Percentiles rank a stretch among this genome's conserved stretches.
phyloP scores from a whole-genome alignment of 495 filamentous ascomycete genomes.

The Neurospora intermedia region DNA sequence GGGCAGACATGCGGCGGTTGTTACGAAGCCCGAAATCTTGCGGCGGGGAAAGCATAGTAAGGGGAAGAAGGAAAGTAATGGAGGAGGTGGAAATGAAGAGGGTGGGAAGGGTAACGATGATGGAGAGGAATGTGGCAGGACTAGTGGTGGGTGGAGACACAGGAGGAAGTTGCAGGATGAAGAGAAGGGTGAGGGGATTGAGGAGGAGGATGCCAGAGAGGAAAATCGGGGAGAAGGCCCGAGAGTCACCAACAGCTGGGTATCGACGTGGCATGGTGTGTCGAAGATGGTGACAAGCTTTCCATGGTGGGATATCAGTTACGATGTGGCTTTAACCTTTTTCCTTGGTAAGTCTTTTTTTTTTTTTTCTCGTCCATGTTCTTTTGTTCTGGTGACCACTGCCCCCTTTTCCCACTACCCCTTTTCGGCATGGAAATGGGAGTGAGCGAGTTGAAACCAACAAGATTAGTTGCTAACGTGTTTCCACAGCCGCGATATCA shows the following conservation, averaged over 20 bases:
- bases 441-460: background rate
- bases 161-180: background rate
- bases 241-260: constrained; percentile 26
- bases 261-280: constrained; percentile 30
- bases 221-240: constrained; percentile 28
- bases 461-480: background rate
- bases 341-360: constrained; percentile 35
- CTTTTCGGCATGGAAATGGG: background rate
- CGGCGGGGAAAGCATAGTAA: background rate
- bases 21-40: constrained; percentile 22
- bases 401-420: too few species aligned
- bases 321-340: constrained; percentile 53
- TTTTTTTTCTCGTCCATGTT: too few species aligned
- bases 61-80: background rate
- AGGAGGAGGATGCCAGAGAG: constrained; percentile 3
- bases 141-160: background rate
- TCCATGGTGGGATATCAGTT: constrained; percentile 62
- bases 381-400: too few species aligned
- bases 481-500: constrained; percentile 35
- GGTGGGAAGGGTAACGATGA: background rate
- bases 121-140: background rate
- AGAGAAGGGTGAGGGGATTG: background rate
- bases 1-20: constrained; percentile 46
- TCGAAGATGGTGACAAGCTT: constrained; percentile 45
- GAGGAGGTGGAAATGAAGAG: background rate